Conservation (phyloP, 2,329 filamentous ascomycete genomes). For the Colletotrichum gloeosporioides region DNA sequence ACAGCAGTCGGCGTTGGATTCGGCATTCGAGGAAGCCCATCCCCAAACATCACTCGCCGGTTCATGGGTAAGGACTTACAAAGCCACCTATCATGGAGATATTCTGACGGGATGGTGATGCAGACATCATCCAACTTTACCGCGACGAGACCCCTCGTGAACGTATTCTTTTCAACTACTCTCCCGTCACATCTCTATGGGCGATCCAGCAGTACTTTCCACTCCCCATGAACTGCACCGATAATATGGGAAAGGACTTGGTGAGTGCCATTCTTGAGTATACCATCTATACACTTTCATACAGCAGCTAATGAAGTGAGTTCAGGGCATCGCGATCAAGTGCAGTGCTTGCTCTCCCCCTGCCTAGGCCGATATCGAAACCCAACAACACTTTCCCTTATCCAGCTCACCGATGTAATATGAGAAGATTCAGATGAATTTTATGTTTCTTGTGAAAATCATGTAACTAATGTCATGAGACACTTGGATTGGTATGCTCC, state of each 20-base stretch:
- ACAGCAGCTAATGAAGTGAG: not conserved
- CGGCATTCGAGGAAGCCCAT: slow-evolving; percentile 8
- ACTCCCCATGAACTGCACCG: not conserved
- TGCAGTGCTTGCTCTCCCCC: slow-evolving; percentile 2
- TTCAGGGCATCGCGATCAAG: slow-evolving; percentile 2
- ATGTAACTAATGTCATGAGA: not conserved
- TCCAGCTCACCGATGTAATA: not conserved
- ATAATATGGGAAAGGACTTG: not conserved
- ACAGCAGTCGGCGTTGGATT: slow-evolving; percentile 11
- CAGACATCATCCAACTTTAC: slow-evolving; percentile 11
- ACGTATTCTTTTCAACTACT: slow-evolving; percentile 16
- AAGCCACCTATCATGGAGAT: not conserved
- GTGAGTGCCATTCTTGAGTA: not conserved
- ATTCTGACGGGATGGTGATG: not conserved
- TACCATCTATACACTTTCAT: not conserved
- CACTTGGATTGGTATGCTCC: not conserved
- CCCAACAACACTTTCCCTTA: not conserved
- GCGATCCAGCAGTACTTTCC: slow-evolving; percentile 16
- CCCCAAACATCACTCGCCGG: slow-evolving; percentile 3
- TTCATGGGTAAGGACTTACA: not conserved
- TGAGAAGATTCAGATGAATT: not conserved
- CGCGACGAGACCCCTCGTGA: slow-evolving; percentile 4
- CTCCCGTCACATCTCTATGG: slow-evolving; percentile 2
- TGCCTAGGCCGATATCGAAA: not conserved
- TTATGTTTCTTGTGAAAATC: not conserved